Evolutionary conservation across 345 rosid genomes (phyloP).

Genomic region (Atalantia buxifolia): DNA sequence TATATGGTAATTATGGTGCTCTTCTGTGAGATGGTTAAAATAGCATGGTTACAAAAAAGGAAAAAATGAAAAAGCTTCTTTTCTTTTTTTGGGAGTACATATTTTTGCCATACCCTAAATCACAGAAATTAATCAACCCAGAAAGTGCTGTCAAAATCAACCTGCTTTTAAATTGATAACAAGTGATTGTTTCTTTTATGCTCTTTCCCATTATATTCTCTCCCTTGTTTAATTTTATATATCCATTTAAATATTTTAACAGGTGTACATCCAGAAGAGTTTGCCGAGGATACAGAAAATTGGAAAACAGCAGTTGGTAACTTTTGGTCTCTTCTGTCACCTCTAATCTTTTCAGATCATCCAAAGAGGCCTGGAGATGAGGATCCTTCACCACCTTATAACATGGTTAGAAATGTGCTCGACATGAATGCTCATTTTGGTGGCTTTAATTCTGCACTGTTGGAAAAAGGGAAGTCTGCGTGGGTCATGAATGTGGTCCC

Average conservation of each 20-base stretch:
- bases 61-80: no score
- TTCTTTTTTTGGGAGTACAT: not conserved
- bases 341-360: slow-evolving; percentile 97
- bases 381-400: slow-evolving; percentile 96
- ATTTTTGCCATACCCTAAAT: no score
- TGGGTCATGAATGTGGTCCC: slow-evolving; percentile 99
- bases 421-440: slow-evolving; percentile 98
- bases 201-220: not conserved
- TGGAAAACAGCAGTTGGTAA: slow-evolving; percentile 61
- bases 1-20: slow-evolving; percentile 54
- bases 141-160: no score
- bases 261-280: slow-evolving; percentile 71
- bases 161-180: no score
- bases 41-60: not conserved
- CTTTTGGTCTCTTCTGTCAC: slow-evolving; percentile 97
- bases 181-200: not conserved
- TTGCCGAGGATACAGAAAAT: slow-evolving; percentile 56
- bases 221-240: not conserved
- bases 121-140: no score
- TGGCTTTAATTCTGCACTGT: slow-evolving; percentile 78
- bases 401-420: slow-evolving; percentile 92
- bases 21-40: not conserved
- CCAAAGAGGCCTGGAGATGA: slow-evolving; percentile 99
- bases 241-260: slow-evolving; percentile 15
- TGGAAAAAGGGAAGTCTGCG: slow-evolving; percentile 76